Evolutionary conservation across 345 rosid species (phyloP), one percentile per base, ranked within the genome.

Genomic region (Rhodamnia argentea): DNA sequence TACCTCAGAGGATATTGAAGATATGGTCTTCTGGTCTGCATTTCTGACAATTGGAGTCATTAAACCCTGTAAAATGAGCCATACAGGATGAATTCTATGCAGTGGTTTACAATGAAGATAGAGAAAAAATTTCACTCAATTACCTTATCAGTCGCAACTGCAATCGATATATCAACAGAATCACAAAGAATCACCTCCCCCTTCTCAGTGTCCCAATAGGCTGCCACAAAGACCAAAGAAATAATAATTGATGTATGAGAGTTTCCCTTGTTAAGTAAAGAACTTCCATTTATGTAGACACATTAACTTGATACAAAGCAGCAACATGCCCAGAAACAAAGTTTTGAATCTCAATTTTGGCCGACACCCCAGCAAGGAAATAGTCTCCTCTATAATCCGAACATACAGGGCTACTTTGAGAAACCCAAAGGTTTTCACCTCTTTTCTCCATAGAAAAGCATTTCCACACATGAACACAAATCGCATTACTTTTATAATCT

Each of bases 101-200:
- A 83, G 64, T 83, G 56, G 55, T 82, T 29, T 50, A 88, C 51
- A 29, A 40, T 42, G 52, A 85, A 56, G 50, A 32, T 55, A 44
- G 32, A 54, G 47, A 37, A 70, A 78, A 29, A 52, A 27, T 22
- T 22, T 70, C 32, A 58, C 87, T 58, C 86, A 74, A 84, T 85
- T 91, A 97, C 99, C 98, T 96, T 97, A 88, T 97, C 99, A 87
- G 99, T 96, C 42, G 99, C 99, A 87, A 97, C 99, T 47, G 99
- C 98, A 91, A 97, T 92, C 83, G 99, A 96, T 91, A 97, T 91
- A 91, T 96, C 99, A 87, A 96, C 94, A 75, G 94, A 89, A 81
- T 97, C 91, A 56, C 94, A 94, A 84, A 90, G 86, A 90, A 94
- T 90, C 58, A 94, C 84, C 87, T 95, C 98, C 86, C 92, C 96